phyloP scores from a whole-genome alignment of 164 flowering plant species.

The Berberis thunbergii region DNA sequence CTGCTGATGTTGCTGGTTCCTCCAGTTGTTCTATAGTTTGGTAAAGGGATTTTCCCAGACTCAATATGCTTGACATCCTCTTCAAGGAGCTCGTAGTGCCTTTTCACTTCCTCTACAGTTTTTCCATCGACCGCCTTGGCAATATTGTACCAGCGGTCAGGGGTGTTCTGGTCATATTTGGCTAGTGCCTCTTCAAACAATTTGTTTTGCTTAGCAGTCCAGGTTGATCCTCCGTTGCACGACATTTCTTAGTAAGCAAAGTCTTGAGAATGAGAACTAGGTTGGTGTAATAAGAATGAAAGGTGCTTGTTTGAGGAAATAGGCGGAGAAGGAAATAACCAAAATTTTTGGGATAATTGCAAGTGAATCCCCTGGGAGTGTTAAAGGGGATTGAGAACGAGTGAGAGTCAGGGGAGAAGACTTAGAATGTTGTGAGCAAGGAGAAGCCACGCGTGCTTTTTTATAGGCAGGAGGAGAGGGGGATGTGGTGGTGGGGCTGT shows the following conservation, averaged over 20 bases:
- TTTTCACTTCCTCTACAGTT: constrained; percentile 63
- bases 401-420: neutral
- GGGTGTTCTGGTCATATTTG: constrained; percentile 42
- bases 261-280: too few relatives aligned
- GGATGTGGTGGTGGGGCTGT: constrained; percentile 5
- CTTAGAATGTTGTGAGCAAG: constrained; percentile 8
- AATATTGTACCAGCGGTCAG: constrained; percentile 59
- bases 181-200: constrained; percentile 66
- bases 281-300: too few relatives aligned
- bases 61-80: constrained; percentile 51
- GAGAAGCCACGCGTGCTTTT: constrained; percentile 6
- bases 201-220: constrained; percentile 65
- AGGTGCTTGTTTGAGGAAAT: too few relatives aligned
- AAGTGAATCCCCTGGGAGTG: neutral
- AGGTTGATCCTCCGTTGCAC: constrained; percentile 14
- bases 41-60: constrained; percentile 48
- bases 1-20: constrained; percentile 8
- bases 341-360: neutral
- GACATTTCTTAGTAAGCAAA: constrained; percentile 14
- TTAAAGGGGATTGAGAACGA: neutral
- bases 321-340: neutral
- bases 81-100: constrained; percentile 47
- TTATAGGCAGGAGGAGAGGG: constrained; percentile 8
- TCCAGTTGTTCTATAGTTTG: constrained; percentile 30
- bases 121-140: constrained; percentile 64